Base-by-base conservation (phyloP, 148 eudicot genomes). In the Pouteria glomerata region DNA sequence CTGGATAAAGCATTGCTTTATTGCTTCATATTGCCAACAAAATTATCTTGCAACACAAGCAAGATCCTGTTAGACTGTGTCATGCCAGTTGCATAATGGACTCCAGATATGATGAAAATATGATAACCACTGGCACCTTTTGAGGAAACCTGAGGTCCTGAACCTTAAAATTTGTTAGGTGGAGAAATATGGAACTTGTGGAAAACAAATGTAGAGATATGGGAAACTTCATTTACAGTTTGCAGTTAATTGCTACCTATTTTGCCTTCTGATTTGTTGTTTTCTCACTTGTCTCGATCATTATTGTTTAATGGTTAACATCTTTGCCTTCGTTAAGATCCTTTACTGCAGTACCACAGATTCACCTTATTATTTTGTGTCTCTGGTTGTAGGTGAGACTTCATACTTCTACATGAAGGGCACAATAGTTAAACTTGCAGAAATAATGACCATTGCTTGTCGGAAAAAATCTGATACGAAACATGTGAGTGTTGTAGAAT, bases 401-500 rank as follows among this genome's bases (percentile, higher is more conserved):
- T 85, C 94, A 37, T 73, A 64, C 68, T 47, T 81, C 24, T 82
- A 81, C 72, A 89, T 83, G 86, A 83, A 73, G 86, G 74, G 57
- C 50, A 84, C 83, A 73, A 68, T 89, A 62, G 81, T 86, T 65
- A 84, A 83, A 81, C 82, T 93, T 73, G 83, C 91, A 24, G 89
- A 84, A 14, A 53, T 83, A 66, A 85, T 85, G 85, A 79, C 23
- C 56, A 41, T 71, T 78, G 77, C 80, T 33, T 76, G 80, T 85
- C 81, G 47, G 65, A 69, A 63, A 51, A 75, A 78, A 69, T 63
- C 71, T 35, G 82, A 85, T 60, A 70, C 78, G 55, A 62, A 73
- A 55, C 79, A 80, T 73, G 97, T 92, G 84, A 86, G 96, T 68
- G 53, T 77, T 48, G 27, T 57, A 55, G 24, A 69, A 21, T 72